These are phyloP conservation scores for Thozetella sp. DNA, from an alignment of 495 filamentous ascomycete genomes.

Conservation along the genomic window DNA sequence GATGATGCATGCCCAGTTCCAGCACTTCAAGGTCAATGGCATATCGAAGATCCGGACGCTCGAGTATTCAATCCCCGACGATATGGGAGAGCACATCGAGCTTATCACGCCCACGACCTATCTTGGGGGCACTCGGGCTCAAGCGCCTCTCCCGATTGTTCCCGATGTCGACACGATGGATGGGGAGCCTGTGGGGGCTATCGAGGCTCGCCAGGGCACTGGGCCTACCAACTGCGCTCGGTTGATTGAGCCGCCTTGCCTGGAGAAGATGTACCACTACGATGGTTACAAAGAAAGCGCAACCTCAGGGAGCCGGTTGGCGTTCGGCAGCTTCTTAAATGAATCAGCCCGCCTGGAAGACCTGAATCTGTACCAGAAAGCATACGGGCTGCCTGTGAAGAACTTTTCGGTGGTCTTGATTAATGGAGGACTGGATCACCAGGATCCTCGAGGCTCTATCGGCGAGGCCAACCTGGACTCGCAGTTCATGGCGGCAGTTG, in stretches of 20 bases:
- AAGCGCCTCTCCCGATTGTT: background rate
- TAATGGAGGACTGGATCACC: conserved; percentile 51
- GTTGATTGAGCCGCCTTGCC: background rate
- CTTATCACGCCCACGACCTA: conserved; percentile 62
- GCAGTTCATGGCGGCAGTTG: conserved; percentile 59
- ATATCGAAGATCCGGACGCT: conserved; percentile 45
- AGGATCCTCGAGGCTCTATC: conserved; percentile 21
- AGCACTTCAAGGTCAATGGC: conserved; percentile 33
- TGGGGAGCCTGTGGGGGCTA: background rate
- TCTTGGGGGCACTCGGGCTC: conserved; percentile 26
- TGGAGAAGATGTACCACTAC: conserved; percentile 1
- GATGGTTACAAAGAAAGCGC: background rate
- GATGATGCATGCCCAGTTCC: conserved; percentile 41
- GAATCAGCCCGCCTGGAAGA: conserved; percentile 23
- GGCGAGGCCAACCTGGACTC: conserved; percentile 72
- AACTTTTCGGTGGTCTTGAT: conserved; percentile 64
- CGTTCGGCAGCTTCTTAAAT: conserved; percentile 51
- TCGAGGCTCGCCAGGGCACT: conserved; percentile 8
- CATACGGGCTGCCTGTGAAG: conserved; percentile 2
- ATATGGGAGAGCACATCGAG: conserved; percentile 55
- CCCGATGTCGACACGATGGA: background rate
- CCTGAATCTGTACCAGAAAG: background rate
- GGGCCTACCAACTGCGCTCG: background rate
- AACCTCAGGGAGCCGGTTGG: conserved; percentile 41
- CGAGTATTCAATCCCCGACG: conserved; percentile 58